Base-by-base conservation (phyloP, 345 rosid genomes). In the Anastatica hierochuntica region DNA sequence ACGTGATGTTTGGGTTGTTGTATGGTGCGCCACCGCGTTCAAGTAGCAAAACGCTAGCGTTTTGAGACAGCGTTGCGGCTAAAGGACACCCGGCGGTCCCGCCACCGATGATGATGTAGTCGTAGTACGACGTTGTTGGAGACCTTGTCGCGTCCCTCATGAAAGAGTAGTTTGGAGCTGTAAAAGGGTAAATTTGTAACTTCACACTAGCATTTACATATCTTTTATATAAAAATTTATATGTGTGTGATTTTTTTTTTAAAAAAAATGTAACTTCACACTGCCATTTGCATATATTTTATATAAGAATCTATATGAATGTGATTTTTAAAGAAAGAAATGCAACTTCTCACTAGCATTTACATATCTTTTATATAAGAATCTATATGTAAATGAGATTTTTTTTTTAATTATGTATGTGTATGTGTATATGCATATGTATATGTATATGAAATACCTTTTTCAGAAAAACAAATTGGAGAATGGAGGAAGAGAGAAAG, bases 71-170 rank as follows among this genome's bases (percentile, higher is more conserved):
- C 37, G 88, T 82, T 17, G 95, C 88, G 4, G 95, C 95, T 33
- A 85, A 53, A 0, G 95, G 88, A 49, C 95, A 85, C 2, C 90
- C 95, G 1, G 90, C 77, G 5, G 95, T 86, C 14, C 95, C 95
- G 3, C 95, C 90, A 3, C 95, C 95, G 23, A 86, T 56, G 15
- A 86, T 62, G 18, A 86, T 83, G 75, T 86, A 86, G 65, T 69
- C 73, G 43, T 49, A 69, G 51, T 54, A 67, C 40, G 71, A 48
- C 5, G 67, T 48, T 26, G 17, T 8, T 2, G 94, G 82, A 4
- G 84, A 79, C 34, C 59, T 61, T 10, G 61, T 60, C 48, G 92
- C 89, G 23, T 79, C 82, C 8, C 63, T 69, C 59, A 85, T 72
- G 59, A 85, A 88, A 10, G 78, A 62, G 66, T 77, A 72, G 64